Base-by-base conservation (phyloP, 1,139 yeast genomes). In the Groenewaldozyma auringiensis region DNA sequence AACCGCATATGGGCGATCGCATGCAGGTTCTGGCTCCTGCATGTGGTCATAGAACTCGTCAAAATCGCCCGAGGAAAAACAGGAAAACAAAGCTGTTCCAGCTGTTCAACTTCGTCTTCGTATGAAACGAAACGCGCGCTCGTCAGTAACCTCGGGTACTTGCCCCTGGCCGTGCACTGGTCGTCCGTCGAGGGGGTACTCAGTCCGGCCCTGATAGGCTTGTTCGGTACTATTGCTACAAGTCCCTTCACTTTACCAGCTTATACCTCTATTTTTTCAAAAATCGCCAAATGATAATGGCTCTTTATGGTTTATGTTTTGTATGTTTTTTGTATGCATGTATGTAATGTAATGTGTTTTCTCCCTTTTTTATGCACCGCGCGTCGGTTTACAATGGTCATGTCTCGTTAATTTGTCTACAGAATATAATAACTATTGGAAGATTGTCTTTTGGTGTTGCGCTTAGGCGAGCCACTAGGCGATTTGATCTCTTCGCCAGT, bases 81-180 rank as follows among this genome's bases (percentile, higher is more conserved):
- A 20, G 52, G 52, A 25, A 48, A 53, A 35, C n/a, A n/a, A n/a
- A n/a, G n/a, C n/a, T n/a, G n/a, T 45, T 35, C 40, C 53, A 52
- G 13, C 61, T 64, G 57, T 46, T 46, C 37, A 47, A 25, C 6
- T 25, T 6, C 9, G 11, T 11, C 11, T 25, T 8, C 6, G 11
- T 25, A 11, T 25, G 29, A 25, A 11, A 25, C 29, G 9, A 25
- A 25, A 25, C 29, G 29, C 11, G 50, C 27, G 54, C 57, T 29
- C 49, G 45, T 64, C n/a, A 62, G 64, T 45, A 66, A 68, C 49
- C 49, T 64, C 27, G 65, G 68, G 14, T 69, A 69, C 60, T 57
- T 67, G 35, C 74, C 74, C 2, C 51, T 69, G 44, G 66, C 74
- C 2, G 53, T 66, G 37, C 74, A 69, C 52, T 69, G 74, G 74